A percentile compares a stretch with the other conserved stretches of the same genome.
These are phyloP conservation scores for Aspergillus funiculosus DNA, from an alignment of 495 filamentous ascomycete genomes.

Conservation along the genomic window DNA sequence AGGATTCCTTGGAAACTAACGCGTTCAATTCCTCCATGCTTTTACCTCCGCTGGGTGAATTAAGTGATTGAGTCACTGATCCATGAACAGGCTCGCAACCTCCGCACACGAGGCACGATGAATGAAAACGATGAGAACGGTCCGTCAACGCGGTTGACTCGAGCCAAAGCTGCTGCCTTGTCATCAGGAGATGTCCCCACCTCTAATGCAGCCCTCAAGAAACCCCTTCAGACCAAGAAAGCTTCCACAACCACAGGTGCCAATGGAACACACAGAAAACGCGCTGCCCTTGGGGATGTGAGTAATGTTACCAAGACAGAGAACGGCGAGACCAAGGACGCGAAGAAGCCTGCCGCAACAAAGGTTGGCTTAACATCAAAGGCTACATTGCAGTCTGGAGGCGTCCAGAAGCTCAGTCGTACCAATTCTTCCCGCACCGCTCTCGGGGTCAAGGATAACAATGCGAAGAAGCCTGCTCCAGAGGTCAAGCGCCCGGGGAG, in stretches of 20 bases:
- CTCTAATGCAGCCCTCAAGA: constrained; percentile 55
- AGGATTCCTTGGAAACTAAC: constrained; percentile 26
- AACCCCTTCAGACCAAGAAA: constrained; percentile 71
- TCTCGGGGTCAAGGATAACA: constrained; percentile 57
- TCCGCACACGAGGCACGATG: constrained; percentile 60
- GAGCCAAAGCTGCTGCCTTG: constrained; percentile 83
- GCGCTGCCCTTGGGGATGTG: constrained; percentile 81
- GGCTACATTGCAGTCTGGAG: constrained; percentile 61
- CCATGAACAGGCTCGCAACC: constrained; percentile 44
- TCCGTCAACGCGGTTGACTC: constrained; percentile 73
- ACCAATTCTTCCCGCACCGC: constrained; percentile 58
- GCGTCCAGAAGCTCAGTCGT: constrained; percentile 72
- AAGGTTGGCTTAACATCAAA: constrained; percentile 70
- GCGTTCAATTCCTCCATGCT: constrained; percentile 12
- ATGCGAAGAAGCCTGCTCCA: constrained; percentile 52
- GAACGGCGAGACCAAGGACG: constrained; percentile 50
- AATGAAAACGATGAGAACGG: constrained; percentile 95
- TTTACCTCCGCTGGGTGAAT: not conserved
- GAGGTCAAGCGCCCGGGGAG: constrained; percentile 67
- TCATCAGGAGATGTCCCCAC: constrained; percentile 48
- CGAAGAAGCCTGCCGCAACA: constrained; percentile 60
- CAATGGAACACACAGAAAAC: constrained; percentile 52
- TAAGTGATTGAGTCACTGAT: constrained; percentile 14
- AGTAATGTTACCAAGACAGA: constrained; percentile 89
- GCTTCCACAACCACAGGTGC: constrained; percentile 47